These are phyloP conservation scores for Zygotorulaspora florentina DNA, from an alignment of 805 yeast genomes.

Conservation along the genomic window DNA sequence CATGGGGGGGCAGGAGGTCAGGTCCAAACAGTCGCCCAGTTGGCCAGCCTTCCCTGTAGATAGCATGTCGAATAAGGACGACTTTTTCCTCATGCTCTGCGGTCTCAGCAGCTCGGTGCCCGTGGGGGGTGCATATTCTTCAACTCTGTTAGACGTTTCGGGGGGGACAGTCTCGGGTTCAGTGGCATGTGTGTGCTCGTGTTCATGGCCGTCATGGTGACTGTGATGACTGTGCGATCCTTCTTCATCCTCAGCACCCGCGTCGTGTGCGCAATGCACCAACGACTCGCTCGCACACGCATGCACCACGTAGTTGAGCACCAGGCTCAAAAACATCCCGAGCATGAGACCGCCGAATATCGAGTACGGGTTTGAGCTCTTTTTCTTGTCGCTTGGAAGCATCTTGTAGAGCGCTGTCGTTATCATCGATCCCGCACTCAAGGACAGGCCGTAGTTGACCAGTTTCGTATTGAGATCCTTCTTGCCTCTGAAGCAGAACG, in stretches of 20 bases:
- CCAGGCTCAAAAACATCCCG: slow-evolving; percentile 60
- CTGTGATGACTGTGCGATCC: slow-evolving; percentile 17
- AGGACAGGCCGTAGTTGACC: slow-evolving; percentile 67
- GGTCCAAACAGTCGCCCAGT: slow-evolving; percentile 12
- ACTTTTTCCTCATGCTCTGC: slow-evolving; percentile 3
- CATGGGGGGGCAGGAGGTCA: slow-evolving; percentile 18
- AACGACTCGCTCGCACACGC: slow-evolving; percentile 72
- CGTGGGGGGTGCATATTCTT: slow-evolving; percentile 2
- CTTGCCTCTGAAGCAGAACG: slow-evolving; percentile 15
- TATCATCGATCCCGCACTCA: slow-evolving; percentile 77
- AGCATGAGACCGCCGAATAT: slow-evolving; percentile 41
- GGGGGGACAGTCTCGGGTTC: not conserved
- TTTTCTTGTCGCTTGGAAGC: slow-evolving; percentile 56
- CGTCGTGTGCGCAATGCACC: slow-evolving; percentile 75
- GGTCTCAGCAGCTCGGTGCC: not conserved
- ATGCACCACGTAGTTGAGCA: slow-evolving; percentile 65
- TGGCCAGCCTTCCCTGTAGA: slow-evolving; percentile 8
- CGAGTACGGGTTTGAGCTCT: slow-evolving; percentile 39
- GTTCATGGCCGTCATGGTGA: slow-evolving; percentile 2
- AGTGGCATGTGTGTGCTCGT: not conserved
- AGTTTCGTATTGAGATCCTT: slow-evolving; percentile 45
- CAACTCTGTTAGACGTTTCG: not conserved
- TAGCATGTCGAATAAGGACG: slow-evolving; percentile 18
- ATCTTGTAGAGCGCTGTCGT: slow-evolving; percentile 74
- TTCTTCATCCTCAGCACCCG: slow-evolving; percentile 22